These are phyloP conservation scores for Petunia hybrid DNA, from an alignment of 305 asterid genomes.

Conservation along the genomic window DNA sequence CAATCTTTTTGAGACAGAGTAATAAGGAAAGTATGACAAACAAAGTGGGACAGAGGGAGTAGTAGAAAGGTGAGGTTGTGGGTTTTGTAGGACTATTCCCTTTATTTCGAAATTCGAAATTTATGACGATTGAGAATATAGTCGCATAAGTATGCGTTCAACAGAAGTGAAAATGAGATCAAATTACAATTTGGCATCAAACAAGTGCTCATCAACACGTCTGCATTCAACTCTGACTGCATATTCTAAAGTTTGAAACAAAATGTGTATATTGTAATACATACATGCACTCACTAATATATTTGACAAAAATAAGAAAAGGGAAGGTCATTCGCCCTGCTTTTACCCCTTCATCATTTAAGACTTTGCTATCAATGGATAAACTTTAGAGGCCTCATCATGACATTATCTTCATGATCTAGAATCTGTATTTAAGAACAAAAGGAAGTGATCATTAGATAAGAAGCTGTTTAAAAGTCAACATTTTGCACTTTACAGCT, in stretches of 20 bases:
- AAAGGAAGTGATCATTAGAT: conserved; percentile 4
- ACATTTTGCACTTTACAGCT: background rate
- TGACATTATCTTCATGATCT: conserved; percentile 93
- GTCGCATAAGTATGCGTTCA: no score
- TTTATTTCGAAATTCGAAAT: no score
- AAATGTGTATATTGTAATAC: no score
- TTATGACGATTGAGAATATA: no score
- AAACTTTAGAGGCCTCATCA: conserved; percentile 92
- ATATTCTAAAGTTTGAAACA: background rate
- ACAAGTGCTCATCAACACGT: background rate
- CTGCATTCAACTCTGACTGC: background rate
- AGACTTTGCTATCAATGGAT: conserved; percentile 36
- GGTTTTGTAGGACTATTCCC: no score
- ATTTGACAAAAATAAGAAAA: background rate
- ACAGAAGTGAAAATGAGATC: no score
- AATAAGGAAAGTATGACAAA: no score
- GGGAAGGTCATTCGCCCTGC: background rate
- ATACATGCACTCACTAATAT: background rate
- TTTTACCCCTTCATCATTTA: background rate
- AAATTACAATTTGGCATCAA: no score
- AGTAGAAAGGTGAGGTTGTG: no score
- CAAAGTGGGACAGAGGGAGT: no score
- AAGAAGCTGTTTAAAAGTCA: background rate
- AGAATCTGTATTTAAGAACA: conserved; percentile 59
- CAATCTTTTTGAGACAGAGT: no score